Conservation (phyloP, 192 early-diverging fungal species). For the Coemansia reversa region DNA sequence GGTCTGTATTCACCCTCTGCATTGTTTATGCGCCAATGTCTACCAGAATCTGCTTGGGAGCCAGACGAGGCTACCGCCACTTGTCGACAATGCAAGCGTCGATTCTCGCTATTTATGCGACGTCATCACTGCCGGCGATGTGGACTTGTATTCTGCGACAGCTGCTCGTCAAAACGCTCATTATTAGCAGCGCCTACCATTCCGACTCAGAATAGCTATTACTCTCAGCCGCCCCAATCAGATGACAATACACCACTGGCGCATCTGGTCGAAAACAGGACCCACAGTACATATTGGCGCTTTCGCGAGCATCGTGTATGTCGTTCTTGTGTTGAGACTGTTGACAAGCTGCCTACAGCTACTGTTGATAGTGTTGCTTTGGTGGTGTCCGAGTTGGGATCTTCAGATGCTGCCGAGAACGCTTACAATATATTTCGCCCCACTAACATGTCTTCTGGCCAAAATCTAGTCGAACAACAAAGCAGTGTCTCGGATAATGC, state of each 20-base stretch:
- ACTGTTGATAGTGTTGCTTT: conserved; percentile 11
- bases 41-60: conserved; percentile 69
- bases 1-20: conserved; percentile 23
- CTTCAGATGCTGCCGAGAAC: conserved; percentile 25
- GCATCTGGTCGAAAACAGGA: conserved; percentile 13
- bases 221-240: conserved; percentile 4
- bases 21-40: conserved; percentile 42
- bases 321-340: conserved; percentile 49
- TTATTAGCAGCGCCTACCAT: conserved; percentile 54
- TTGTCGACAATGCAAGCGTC: conserved; percentile 67
- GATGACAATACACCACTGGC: conserved; percentile 38
- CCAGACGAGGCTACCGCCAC: conserved; percentile 64
- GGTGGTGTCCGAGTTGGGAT: conserved; percentile 12
- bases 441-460: background rate
- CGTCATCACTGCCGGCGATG: conserved; percentile 93
- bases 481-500: background rate
- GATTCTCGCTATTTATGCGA: conserved; percentile 75
- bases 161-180: conserved; percentile 64
- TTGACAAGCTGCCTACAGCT: conserved; percentile 29
- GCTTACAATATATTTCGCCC: conserved; percentile 36
- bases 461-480: background rate
- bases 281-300: conserved; percentile 14
- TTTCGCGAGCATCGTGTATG: conserved; percentile 61
- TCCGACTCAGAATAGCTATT: conserved; percentile 27
- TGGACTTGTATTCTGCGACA: conserved; percentile 81